phyloP scores from a whole-genome alignment of 2,329 filamentous ascomycete species.

The Fusarium irregulare region DNA sequence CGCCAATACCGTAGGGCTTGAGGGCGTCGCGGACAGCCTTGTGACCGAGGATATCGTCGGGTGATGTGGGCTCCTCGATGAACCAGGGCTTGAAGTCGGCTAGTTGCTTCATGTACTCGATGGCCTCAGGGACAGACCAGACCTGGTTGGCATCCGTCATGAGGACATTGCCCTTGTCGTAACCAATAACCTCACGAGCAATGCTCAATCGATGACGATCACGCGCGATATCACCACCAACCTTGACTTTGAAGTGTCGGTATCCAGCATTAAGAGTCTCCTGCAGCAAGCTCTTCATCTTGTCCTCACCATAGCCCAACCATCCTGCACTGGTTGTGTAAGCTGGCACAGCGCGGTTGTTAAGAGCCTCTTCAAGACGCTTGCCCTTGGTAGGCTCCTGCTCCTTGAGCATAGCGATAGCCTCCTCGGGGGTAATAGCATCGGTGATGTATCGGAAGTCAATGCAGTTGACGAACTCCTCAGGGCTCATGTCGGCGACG shows the following conservation, averaged over 20 bases:
- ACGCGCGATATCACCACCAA: conserved; percentile 77
- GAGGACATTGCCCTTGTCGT: conserved; percentile 83
- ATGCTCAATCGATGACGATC: conserved; percentile 78
- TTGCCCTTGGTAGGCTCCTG: conserved; percentile 74
- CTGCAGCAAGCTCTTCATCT: conserved; percentile 79
- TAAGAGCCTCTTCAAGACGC: conserved; percentile 78
- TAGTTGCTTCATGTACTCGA: conserved; percentile 85
- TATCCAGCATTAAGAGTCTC: conserved; percentile 84
- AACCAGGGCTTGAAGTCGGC: conserved; percentile 90
- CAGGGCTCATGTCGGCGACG: conserved; percentile 88
- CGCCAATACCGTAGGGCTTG: conserved; percentile 78
- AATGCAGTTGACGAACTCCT: conserved; percentile 88
- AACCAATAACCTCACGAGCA: conserved; percentile 83
- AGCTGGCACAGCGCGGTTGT: conserved; percentile 81
- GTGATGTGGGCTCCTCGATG: conserved; percentile 92
- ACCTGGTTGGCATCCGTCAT: conserved; percentile 97
- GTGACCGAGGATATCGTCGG: conserved; percentile 90
- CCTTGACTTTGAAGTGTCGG: conserved; percentile 91
- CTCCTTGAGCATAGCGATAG: conserved; percentile 75
- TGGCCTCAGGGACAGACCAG: conserved; percentile 90
- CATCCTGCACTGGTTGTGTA: conserved; percentile 93
- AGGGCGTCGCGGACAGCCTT: conserved; percentile 86
- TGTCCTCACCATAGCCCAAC: conserved; percentile 90
- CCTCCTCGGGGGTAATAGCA: conserved; percentile 88
- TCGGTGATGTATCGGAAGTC: conserved; percentile 97